Evolutionary conservation across 2,329 filamentous ascomycete genomes (phyloP).

Genomic region (Trichoderma harzianum): DNA sequence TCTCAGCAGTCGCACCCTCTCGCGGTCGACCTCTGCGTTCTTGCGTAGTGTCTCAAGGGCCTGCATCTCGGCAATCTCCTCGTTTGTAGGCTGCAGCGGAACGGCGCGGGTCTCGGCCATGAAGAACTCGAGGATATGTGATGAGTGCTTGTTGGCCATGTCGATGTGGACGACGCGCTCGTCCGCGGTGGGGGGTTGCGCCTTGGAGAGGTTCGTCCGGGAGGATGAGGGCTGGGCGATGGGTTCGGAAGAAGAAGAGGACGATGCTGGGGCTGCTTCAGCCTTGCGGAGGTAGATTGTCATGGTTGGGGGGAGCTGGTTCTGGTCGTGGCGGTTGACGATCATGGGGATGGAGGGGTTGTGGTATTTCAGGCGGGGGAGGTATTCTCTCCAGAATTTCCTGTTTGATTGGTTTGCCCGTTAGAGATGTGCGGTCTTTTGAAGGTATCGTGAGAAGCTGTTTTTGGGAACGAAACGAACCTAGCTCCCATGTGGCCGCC

Average conservation of each 20-base stretch:
- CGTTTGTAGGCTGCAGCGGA: slow-evolving; percentile 52
- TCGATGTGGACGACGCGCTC: slow-evolving; percentile 55
- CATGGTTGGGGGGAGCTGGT: slow-evolving; percentile 56
- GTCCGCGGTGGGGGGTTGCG: slow-evolving; percentile 44
- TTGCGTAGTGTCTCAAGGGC: slow-evolving; percentile 54
- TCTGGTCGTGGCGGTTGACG: slow-evolving; percentile 64
- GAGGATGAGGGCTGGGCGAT: slow-evolving; percentile 46
- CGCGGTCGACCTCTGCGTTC: slow-evolving; percentile 52
- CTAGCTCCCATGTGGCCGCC: slow-evolving; percentile 70
- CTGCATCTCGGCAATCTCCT: slow-evolving; percentile 58
- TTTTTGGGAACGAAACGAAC: slow-evolving; percentile 43
- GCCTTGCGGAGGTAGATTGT: slow-evolving; percentile 60
- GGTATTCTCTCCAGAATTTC: slow-evolving; percentile 81
- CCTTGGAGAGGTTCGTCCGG: slow-evolving; percentile 44
- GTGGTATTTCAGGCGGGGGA: slow-evolving; percentile 89
- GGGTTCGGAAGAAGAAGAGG: slow-evolving; percentile 27
- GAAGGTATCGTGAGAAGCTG: neutral
- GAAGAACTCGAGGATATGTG: slow-evolving; percentile 61
- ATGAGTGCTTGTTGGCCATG: slow-evolving; percentile 60
- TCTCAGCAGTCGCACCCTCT: slow-evolving; percentile 49
- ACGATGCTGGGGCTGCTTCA: slow-evolving; percentile 19
- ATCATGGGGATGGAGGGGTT: slow-evolving; percentile 84
- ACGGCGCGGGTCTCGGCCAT: slow-evolving; percentile 60
- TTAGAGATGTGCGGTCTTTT: neutral
- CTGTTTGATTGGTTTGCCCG: slow-evolving; percentile 41